Conservation (phyloP, 352 stramenopile species). For the Phytophthora megakarya region DNA sequence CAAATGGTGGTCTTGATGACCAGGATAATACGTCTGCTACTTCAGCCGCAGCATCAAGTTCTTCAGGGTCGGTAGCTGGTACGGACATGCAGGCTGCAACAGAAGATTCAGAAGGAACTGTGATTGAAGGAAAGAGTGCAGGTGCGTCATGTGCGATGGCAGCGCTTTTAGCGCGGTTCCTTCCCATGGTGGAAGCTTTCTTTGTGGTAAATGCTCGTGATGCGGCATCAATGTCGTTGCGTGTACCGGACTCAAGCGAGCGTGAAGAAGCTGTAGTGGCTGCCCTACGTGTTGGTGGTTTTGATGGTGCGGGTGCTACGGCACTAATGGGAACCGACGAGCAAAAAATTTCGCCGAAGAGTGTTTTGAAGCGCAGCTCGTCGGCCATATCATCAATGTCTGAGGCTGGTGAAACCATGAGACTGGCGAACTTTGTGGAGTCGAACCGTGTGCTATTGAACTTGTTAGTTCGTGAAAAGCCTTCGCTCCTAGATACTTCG, state of each 20-base stretch:
- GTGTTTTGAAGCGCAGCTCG: constrained; percentile 39
- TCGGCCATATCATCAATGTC: constrained; percentile 51
- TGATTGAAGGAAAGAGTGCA: constrained; percentile 89
- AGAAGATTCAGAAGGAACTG: constrained; percentile 71
- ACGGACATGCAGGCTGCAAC: constrained; percentile 18
- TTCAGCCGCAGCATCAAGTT: constrained; percentile 7
- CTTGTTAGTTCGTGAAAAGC: constrained; percentile 96
- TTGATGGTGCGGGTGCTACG: constrained; percentile 46
- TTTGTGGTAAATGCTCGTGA: constrained; percentile 97
- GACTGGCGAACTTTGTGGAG: constrained; percentile 93
- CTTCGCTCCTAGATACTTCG: constrained; percentile 95
- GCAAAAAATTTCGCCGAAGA: constrained; percentile 33
- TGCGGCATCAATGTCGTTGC: constrained; percentile 74
- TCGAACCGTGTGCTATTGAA: constrained; percentile 97
- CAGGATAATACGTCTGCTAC: constrained; percentile 34
- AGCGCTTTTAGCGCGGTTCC: constrained; percentile 95
- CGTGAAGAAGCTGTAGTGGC: constrained; percentile 80
- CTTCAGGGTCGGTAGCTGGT: constrained; percentile 37
- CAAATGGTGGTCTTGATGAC: constrained; percentile 75
- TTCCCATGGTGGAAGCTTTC: constrained; percentile 98
- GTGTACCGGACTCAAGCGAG: constrained; percentile 72
- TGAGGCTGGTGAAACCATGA: constrained; percentile 67
- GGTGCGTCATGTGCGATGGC: constrained; percentile 90
- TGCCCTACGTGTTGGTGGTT: constrained; percentile 67
- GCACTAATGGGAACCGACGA: constrained; percentile 36